These are phyloP conservation scores for Mangifera indica DNA, from an alignment of 345 rosid species.

Conservation along the genomic window DNA sequence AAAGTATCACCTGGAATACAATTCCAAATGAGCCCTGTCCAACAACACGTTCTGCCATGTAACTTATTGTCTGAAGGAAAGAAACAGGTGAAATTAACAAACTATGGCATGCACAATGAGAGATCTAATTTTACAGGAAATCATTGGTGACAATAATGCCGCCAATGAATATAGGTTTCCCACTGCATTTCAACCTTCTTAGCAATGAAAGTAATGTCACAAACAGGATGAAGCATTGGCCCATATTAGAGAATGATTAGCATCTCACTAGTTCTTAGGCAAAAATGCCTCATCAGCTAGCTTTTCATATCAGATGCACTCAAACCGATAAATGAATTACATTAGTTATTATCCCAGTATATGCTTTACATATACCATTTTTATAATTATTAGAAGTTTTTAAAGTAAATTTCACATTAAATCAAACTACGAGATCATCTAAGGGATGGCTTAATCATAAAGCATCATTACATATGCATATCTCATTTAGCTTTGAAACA, in stretches of 20 bases:
- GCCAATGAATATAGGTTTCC: slow-evolving; percentile 5
- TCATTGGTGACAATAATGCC: background rate
- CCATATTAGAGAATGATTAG: background rate
- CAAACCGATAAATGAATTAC: background rate
- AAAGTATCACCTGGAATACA: slow-evolving; percentile 24
- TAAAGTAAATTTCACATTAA: background rate
- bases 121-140: background rate
- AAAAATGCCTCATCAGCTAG: background rate
- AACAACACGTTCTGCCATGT: slow-evolving; percentile 26
- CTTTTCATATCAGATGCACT: background rate
- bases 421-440: background rate
- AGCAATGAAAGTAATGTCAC: background rate
- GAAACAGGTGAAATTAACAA: background rate
- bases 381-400: background rate
- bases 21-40: slow-evolving; percentile 30
- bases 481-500: background rate
- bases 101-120: background rate
- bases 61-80: slow-evolving; percentile 20
- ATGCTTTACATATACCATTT: background rate
- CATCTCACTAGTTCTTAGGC: background rate
- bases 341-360: background rate
- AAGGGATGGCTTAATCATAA: background rate
- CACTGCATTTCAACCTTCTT: background rate
- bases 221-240: background rate
- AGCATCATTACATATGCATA: background rate